Conservation (phyloP, 768 basidiomycete genomes). For the Lactarius psammicola region DNA sequence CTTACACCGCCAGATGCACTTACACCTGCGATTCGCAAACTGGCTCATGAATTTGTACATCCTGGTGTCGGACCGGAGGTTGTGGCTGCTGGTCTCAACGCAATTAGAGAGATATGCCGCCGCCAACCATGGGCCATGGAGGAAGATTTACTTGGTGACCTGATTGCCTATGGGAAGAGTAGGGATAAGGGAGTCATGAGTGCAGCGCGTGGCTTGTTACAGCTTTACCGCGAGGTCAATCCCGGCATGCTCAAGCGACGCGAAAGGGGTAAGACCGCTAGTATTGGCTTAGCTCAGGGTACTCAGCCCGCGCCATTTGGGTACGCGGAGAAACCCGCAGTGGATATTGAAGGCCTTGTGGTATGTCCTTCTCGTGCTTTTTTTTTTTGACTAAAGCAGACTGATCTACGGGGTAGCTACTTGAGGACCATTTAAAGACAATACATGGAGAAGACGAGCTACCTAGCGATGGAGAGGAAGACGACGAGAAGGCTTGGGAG, state of each 20-base stretch:
- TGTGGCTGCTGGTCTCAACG: conserved; percentile 94
- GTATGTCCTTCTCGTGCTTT: conserved; percentile 45
- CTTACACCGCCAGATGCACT: conserved; percentile 92
- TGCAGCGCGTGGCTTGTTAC: conserved; percentile 84
- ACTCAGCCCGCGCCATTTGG: conserved; percentile 78
- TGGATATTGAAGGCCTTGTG: conserved; percentile 86
- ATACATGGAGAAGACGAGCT: conserved; percentile 59
- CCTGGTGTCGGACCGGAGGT: conserved; percentile 96
- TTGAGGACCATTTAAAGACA: conserved; percentile 82
- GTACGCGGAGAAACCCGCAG: conserved; percentile 66
- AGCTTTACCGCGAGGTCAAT: conserved; percentile 94
- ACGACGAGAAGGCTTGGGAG: conserved; percentile 35
- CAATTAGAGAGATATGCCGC: conserved; percentile 91
- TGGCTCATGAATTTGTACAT: conserved; percentile 95
- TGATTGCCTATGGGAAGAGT: conserved; percentile 94
- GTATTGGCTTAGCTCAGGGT: conserved; percentile 66
- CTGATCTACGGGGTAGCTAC: conserved; percentile 49
- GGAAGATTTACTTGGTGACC: conserved; percentile 85
- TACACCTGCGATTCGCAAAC: conserved; percentile 83
- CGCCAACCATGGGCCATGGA: conserved; percentile 98
- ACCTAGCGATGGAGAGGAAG: conserved; percentile 52
- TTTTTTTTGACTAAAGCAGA: neutral
- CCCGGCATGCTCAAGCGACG: conserved; percentile 86
- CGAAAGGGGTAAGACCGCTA: conserved; percentile 91
- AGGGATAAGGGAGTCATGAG: conserved; percentile 90